Conservation (phyloP, 192 early-diverging fungal species). For the Coemansia asiatica region DNA sequence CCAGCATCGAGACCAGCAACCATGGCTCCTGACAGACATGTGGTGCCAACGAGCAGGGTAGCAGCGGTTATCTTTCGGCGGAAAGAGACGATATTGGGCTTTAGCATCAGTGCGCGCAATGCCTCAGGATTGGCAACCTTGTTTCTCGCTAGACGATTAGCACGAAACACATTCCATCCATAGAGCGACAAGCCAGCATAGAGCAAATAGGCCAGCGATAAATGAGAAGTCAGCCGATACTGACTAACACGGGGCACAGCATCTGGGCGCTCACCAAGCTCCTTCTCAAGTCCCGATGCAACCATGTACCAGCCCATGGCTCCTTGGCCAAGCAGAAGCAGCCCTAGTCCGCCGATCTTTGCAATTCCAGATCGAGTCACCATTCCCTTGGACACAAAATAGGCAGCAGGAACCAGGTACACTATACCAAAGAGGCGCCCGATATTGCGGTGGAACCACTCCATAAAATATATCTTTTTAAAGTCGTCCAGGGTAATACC, state of each 20-base stretch:
- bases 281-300: slow-evolving; percentile 81
- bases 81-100: slow-evolving; percentile 62
- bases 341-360: slow-evolving; percentile 63
- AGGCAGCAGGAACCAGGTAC: slow-evolving; percentile 83
- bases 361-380: slow-evolving; percentile 67
- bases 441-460: slow-evolving; percentile 95
- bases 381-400: slow-evolving; percentile 79
- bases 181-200: slow-evolving; percentile 78
- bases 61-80: slow-evolving; percentile 39
- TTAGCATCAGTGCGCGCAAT: slow-evolving; percentile 63
- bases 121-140: slow-evolving; percentile 57
- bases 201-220: slow-evolving; percentile 84
- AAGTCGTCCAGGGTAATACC: slow-evolving; percentile 88
- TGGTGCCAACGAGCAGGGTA: slow-evolving; percentile 71
- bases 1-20: slow-evolving; percentile 98
- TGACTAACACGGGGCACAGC: slow-evolving; percentile 90
- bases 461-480: slow-evolving; percentile 97
- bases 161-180: slow-evolving; percentile 76
- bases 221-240: slow-evolving; percentile 88
- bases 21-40: slow-evolving; percentile 88
- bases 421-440: slow-evolving; percentile 89
- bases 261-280: slow-evolving; percentile 73
- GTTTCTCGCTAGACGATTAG: slow-evolving; percentile 61
- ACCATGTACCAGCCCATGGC: slow-evolving; percentile 99
- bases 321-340: slow-evolving; percentile 78